phyloP scores from a whole-genome alignment of 495 filamentous ascomycete species.

The Annulohypoxylon moriforme region DNA sequence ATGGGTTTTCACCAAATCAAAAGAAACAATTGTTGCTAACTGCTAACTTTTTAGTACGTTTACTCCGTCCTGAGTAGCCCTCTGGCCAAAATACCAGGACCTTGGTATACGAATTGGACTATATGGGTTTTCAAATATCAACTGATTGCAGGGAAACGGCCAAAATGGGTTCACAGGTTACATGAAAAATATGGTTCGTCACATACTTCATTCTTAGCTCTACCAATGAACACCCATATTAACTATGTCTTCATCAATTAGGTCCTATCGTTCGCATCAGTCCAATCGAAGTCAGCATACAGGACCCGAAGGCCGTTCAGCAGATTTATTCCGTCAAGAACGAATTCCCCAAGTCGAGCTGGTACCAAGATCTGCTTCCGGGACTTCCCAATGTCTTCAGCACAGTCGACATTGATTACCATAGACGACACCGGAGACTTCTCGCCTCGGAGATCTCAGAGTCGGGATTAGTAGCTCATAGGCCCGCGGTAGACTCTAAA shows the following conservation, averaged over 20 bases:
- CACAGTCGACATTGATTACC: constrained; percentile 31
- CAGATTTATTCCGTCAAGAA: constrained; percentile 55
- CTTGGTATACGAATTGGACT: constrained; percentile 56
- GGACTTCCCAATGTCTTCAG: constrained; percentile 36
- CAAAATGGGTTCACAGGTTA: constrained; percentile 55
- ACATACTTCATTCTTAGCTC: background rate
- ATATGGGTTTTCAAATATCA: constrained; percentile 48
- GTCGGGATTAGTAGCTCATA: constrained; percentile 28
- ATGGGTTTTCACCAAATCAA: constrained; percentile 5
- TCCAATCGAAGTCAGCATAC: constrained; percentile 54
- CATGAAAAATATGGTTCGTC: constrained; percentile 58
- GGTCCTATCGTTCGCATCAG: constrained; percentile 58
- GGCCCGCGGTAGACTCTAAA: constrained; percentile 36
- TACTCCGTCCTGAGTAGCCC: constrained; percentile 33
- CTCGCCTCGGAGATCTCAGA: constrained; percentile 43
- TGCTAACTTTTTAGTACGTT: constrained; percentile 15
- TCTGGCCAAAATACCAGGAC: constrained; percentile 39
- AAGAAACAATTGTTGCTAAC: constrained; percentile 6
- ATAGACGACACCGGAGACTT: constrained; percentile 42
- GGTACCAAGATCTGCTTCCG: constrained; percentile 31
- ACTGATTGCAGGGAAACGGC: constrained; percentile 46
- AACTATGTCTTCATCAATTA: constrained; percentile 18
- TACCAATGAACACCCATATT: background rate
- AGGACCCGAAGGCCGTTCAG: constrained; percentile 50
- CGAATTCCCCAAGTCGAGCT: constrained; percentile 41